Evolutionary conservation across 495 filamentous ascomycete species (phyloP), one percentile per base, ranked within the genome.

Genomic region (Achaetomiella virescens): DNA sequence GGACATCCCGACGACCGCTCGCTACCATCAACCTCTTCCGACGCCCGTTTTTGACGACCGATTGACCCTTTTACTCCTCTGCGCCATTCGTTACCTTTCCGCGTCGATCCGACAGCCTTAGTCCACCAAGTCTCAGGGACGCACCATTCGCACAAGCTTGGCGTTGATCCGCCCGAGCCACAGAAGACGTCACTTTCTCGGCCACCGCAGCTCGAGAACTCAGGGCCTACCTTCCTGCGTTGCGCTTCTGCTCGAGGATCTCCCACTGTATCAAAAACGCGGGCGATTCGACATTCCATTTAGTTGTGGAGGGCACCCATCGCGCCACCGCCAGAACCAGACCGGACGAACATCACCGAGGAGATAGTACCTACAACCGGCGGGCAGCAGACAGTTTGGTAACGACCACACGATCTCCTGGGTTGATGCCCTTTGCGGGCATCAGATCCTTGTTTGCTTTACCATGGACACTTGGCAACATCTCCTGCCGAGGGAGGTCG

Each of bases 401-500:
- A 20, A 51, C 48, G 27, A 17, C 24, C 10, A 24, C 18, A 7
- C 21, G 15, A 9, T 37, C 22, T 22, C 27, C 21, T 40, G 24
- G 33, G 18, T 48, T 25, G 29, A 45, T 54, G 58, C 58, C 58
- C 58, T 41, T 20, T 10, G 40, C 20, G 52, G 52, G 52, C 58
- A 45, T 46, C 25, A 41, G 4, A 29, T 31, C 10, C n/a, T n/a
- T 22, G 5, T 40, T 7, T 8, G 3, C 25, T 21, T 27, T 12
- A 29, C 2, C 42, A 66, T 62, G 64, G 57, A 40, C 25, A 52
- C 63, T 36, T 20, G 47, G n/a, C 54, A 52, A 20, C 49, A 41
- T 37, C 36, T 70, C 27, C 20, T 65, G 17, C 24, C 52, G 25
- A 64, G 67, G 59, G 52, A 60, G n/a, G n/a, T n/a, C n/a, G n/a